Conservation (phyloP, 305 asterid species). For the Solanum chacoense region DNA sequence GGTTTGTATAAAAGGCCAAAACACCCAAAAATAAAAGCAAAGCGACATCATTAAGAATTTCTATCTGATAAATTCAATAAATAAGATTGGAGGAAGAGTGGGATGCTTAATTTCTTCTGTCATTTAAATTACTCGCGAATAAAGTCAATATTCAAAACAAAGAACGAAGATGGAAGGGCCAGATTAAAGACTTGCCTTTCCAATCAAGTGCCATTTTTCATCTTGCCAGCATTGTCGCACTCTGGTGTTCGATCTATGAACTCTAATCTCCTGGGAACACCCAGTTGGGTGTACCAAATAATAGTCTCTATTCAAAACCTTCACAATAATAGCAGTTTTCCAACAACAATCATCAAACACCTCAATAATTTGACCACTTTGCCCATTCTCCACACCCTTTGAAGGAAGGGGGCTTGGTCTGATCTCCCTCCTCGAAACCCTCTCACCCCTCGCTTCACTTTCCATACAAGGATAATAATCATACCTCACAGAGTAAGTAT, state of each 20-base stretch:
- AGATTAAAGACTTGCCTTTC: conserved; percentile 20
- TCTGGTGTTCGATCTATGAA: conserved; percentile 16
- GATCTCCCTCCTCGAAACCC: conserved; percentile 13
- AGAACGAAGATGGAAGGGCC: not conserved
- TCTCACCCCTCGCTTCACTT: conserved; percentile 15
- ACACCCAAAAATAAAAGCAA: not conserved
- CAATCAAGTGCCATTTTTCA: conserved; percentile 26
- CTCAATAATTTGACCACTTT: conserved; percentile 31
- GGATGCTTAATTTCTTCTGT: not conserved
- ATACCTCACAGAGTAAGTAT: conserved; percentile 36
- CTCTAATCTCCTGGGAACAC: conserved; percentile 16
- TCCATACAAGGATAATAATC: conserved; percentile 18
- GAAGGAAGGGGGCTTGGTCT: conserved; percentile 27
- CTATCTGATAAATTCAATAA: not conserved
- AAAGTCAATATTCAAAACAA: not conserved
- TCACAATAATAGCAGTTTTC: conserved; percentile 31
- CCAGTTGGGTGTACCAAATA: conserved; percentile 30
- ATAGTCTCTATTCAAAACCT: conserved; percentile 8
- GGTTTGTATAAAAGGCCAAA: not conserved
- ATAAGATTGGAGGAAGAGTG: not conserved
- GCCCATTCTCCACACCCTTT: conserved; percentile 11
- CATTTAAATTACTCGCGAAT: not conserved
- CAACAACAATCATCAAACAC: conserved; percentile 19
- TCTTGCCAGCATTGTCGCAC: conserved; percentile 31
- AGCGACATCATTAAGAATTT: not conserved